These are phyloP conservation scores for Rosa hybrid DNA, from an alignment of 331 rosid genomes.

Conservation along the genomic window DNA sequence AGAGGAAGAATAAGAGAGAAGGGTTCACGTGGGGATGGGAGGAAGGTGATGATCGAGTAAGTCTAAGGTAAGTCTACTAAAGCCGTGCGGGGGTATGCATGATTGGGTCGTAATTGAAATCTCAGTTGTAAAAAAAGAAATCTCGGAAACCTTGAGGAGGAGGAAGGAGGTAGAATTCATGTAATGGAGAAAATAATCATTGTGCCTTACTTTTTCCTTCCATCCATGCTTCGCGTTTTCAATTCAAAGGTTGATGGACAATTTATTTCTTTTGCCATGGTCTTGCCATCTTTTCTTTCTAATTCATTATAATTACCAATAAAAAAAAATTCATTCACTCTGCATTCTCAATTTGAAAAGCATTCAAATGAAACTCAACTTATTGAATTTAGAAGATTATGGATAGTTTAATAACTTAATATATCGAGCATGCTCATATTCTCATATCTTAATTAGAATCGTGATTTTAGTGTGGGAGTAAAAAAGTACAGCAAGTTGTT, in stretches of 20 bases:
- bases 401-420: not conserved
- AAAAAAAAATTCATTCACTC: not conserved
- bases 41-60: slow-evolving; percentile 34
- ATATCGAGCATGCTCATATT: not conserved
- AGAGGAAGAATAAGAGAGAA: not conserved
- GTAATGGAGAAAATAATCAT: slow-evolving; percentile 39
- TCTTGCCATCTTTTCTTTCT: not conserved
- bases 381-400: not conserved
- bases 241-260: not conserved
- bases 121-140: slow-evolving; percentile 28
- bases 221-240: not conserved
- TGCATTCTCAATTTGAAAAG: not conserved
- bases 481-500: too few relatives aligned
- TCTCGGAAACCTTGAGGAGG: not conserved
- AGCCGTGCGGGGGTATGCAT: slow-evolving; percentile 29
- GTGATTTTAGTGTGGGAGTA: too few relatives aligned
- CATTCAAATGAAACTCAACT: not conserved
- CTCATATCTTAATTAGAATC: not conserved
- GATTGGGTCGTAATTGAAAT: slow-evolving; percentile 50
- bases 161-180: slow-evolving; percentile 11
- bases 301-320: not conserved
- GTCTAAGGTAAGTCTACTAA: slow-evolving; percentile 3
- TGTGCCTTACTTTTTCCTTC: slow-evolving; percentile 17
- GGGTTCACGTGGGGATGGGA: slow-evolving; percentile 36
- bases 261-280: not conserved